These are phyloP conservation scores for Termitomyces sp. DNA, from an alignment of 768 basidiomycete species.

Conservation along the genomic window DNA sequence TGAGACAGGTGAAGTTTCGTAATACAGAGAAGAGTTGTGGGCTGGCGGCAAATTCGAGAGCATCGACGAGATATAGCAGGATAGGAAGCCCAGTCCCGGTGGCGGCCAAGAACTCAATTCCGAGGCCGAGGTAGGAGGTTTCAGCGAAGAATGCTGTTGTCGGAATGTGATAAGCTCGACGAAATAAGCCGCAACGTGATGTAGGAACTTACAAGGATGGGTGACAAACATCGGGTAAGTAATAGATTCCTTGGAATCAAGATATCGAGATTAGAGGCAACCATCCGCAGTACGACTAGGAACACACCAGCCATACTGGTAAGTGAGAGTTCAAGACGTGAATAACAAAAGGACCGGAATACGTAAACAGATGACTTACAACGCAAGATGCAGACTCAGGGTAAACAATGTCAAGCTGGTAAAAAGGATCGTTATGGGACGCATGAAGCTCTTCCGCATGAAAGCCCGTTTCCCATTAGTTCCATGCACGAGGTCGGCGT, in stretches of 20 bases:
- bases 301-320: constrained; percentile 48
- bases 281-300: background rate
- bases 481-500: background rate
- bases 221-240: constrained; percentile 72
- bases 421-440: constrained; percentile 56
- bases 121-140: constrained; percentile 52
- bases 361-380: constrained; percentile 40
- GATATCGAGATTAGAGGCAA: background rate
- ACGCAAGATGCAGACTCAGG: constrained; percentile 63
- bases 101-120: constrained; percentile 48
- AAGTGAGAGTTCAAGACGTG: background rate
- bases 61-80: constrained; percentile 65
- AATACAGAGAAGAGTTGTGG: constrained; percentile 25
- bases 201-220: constrained; percentile 47
- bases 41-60: constrained; percentile 67
- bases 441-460: constrained; percentile 54
- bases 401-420: constrained; percentile 66
- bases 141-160: constrained; percentile 39
- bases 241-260: constrained; percentile 50
- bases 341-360: background rate
- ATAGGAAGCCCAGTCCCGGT: constrained; percentile 59
- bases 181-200: too few species aligned
- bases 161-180: background rate
- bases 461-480: constrained; percentile 20
- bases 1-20: constrained; percentile 5